Evolutionary conservation across 306 rosid species (phyloP).

Genomic region (Cicer arietinum): DNA sequence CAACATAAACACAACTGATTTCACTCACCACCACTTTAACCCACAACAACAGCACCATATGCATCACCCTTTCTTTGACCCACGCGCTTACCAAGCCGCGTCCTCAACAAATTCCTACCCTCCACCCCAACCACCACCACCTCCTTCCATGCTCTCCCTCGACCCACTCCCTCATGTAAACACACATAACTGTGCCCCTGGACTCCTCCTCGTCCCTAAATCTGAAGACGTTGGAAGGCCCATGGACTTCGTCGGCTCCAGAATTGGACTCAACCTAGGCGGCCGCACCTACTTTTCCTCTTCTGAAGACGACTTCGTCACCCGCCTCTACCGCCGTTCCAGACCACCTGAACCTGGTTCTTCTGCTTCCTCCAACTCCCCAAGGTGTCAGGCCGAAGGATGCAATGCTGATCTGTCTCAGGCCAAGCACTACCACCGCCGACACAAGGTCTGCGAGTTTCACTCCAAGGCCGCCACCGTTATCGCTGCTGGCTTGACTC

Average conservation of each 20-base stretch:
- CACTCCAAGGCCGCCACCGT: conserved; percentile 96
- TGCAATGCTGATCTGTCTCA: conserved; percentile 92
- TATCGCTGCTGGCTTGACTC: conserved; percentile 93
- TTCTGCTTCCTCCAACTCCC: conserved; percentile 50
- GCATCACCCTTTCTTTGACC: conserved; percentile 63
- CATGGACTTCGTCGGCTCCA: conserved; percentile 65
- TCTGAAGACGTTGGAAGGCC: conserved; percentile 64
- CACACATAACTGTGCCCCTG: conserved; percentile 26
- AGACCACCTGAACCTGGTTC: conserved; percentile 62
- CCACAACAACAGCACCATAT: conserved; percentile 30
- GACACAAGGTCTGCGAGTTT: conserved; percentile 97
- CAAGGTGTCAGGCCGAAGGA: conserved; percentile 93
- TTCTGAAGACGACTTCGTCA: conserved; percentile 82
- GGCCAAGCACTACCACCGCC: conserved; percentile 96
- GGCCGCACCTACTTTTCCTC: conserved; percentile 86
- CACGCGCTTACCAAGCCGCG: conserved; percentile 62
- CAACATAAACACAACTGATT: conserved; percentile 26
- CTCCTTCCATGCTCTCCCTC: conserved; percentile 58
- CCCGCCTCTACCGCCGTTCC: conserved; percentile 79
- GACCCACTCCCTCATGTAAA: conserved; percentile 55
- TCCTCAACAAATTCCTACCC: conserved; percentile 49
- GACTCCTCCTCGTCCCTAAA: conserved; percentile 67
- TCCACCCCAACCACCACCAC: conserved; percentile 44
- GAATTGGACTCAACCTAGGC: conserved; percentile 90
- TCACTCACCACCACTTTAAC: conserved; percentile 43